phyloP scores from a whole-genome alignment of 2,329 filamentous ascomycete species.

The Penicillium sp. region DNA sequence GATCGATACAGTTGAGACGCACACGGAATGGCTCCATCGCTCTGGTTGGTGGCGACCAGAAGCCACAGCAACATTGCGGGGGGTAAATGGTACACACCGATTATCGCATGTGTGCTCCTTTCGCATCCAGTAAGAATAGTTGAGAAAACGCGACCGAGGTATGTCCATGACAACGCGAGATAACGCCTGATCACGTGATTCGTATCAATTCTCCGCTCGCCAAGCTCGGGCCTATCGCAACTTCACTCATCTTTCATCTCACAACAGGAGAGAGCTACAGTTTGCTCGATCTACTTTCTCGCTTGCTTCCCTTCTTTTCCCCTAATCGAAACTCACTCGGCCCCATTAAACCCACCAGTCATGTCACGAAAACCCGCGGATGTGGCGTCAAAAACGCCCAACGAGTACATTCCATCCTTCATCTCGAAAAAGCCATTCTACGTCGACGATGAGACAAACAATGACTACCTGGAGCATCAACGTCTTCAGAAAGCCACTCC shows the following conservation, averaged over 20 bases:
- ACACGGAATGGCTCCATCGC: slow-evolving; percentile 77
- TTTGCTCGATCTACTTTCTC: background rate
- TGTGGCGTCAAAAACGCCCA: slow-evolving; percentile 73
- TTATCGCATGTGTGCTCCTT: slow-evolving; percentile 1
- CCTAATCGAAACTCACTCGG: background rate
- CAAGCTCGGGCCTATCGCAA: slow-evolving; percentile 2
- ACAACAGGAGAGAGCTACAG: background rate
- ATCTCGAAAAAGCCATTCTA: slow-evolving; percentile 99
- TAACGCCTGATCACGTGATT: slow-evolving; percentile 32
- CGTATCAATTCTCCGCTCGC: slow-evolving; percentile 6
- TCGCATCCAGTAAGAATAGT: background rate
- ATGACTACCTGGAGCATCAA: slow-evolving; percentile 95
- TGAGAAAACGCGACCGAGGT: slow-evolving; percentile 6
- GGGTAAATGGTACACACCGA: background rate
- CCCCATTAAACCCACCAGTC: background rate
- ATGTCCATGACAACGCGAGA: slow-evolving; percentile 20
- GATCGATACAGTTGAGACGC: slow-evolving; percentile 91
- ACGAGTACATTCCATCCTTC: slow-evolving; percentile 97
- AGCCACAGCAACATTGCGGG: slow-evolving; percentile 27
- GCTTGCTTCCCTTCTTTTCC: background rate
- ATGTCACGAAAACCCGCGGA: slow-evolving; percentile 53
- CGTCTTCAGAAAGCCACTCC: slow-evolving; percentile 70
- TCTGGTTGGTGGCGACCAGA: slow-evolving; percentile 16
- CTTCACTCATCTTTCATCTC: slow-evolving; percentile 7
- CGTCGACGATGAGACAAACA: slow-evolving; percentile 70